Base-by-base conservation (phyloP, 257 asterid species). In the Scutellaria minor region DNA sequence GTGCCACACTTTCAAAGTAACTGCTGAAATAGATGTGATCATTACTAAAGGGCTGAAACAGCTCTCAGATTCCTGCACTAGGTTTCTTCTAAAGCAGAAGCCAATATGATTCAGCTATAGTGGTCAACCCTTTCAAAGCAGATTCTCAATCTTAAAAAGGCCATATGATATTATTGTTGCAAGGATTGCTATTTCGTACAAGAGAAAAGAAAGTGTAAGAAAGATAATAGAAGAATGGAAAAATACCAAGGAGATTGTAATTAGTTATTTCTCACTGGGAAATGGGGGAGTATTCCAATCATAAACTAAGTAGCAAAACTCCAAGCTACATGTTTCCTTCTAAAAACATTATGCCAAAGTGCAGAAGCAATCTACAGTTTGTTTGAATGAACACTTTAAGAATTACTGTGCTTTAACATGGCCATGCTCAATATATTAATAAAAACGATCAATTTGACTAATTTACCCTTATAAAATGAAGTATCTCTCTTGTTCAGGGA, bases 281-380 rank as follows among this genome's bases (percentile, higher is more conserved):
- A 11, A 9, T 24, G 65, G 65, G 14, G 65, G 65, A 59, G 70
- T 31, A 31, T 31, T 2, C 37, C 37, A 31, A 31, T 31, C 5
- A 31, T 4, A 31, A 31, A 31, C 5, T 31, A 31, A 31, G 37
- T 31, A 31, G 37, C 27, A 0, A 35, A 67, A 37, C 6, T 67
- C 13, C 6, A 67, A 18, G 72, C 48, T n/a, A 40, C 20, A 35
- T 18, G 54, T 50, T 31, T 67, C 72, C 52, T 41, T 59, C 64
- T 3, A 20, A 53, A 68, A 6, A 50, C 13, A n/a, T 67, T 10
- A 20, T 12, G 7, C 44, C 11, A 56, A 41, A 54, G 53, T 69
- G 48, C 24, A 20, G 48, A 18, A 3, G 13, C 60, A 62, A 41
- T 50, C 61, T 11, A 13, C 72, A 66, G 45, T 45, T 55, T 13